phyloP scores from a whole-genome alignment of 1,284 basidiomycete genomes.

The Boletus holoroseus region DNA sequence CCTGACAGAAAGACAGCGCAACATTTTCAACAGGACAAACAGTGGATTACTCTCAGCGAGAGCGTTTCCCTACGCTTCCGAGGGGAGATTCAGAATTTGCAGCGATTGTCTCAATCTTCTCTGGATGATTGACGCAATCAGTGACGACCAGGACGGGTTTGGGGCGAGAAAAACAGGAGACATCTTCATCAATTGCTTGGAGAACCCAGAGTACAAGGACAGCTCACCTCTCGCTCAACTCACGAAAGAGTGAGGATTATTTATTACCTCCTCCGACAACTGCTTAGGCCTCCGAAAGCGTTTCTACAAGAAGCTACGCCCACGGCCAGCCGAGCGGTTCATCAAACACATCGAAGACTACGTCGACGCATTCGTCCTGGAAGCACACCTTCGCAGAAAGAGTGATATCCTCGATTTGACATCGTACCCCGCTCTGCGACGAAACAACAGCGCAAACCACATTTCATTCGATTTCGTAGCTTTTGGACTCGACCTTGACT shows the following conservation, averaged over 20 bases:
- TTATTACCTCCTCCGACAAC: neutral
- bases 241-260: conserved; percentile 52
- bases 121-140: conserved; percentile 66
- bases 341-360: conserved; percentile 51
- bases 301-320: conserved; percentile 41
- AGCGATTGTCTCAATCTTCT: conserved; percentile 65
- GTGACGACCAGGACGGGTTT: conserved; percentile 56
- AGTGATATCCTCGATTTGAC: conserved; percentile 49
- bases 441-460: conserved; percentile 62
- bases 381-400: conserved; percentile 57
- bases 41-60: conserved; percentile 61
- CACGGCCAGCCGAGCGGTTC: conserved; percentile 44
- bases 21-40: conserved; percentile 54
- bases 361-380: conserved; percentile 50
- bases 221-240: conserved; percentile 51
- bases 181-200: conserved; percentile 50
- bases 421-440: conserved; percentile 50
- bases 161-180: conserved; percentile 52
- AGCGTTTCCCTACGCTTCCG: conserved; percentile 55
- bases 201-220: conserved; percentile 48
- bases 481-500: conserved; percentile 54
- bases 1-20: conserved; percentile 55
- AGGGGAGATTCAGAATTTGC: conserved; percentile 53
- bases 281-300: conserved; percentile 34
- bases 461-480: conserved; percentile 61